These are phyloP conservation scores for Colletotrichum musae DNA, from an alignment of 2,329 filamentous ascomycete species.

Conservation along the genomic window DNA sequence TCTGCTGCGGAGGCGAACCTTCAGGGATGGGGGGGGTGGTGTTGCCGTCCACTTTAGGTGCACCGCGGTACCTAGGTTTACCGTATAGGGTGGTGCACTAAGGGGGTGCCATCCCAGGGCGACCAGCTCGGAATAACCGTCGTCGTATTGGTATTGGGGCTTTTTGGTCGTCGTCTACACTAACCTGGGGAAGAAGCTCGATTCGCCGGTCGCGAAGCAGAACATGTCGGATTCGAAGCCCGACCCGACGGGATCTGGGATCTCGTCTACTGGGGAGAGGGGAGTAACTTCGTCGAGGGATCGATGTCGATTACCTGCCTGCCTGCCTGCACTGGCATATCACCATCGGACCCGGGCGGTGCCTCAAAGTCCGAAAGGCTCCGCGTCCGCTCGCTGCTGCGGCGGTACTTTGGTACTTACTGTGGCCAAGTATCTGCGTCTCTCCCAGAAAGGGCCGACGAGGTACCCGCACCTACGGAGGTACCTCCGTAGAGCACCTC, in stretches of 20 bases:
- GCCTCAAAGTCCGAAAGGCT: conserved; percentile 42
- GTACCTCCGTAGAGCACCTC: not conserved
- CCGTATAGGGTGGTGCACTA: too few relatives aligned
- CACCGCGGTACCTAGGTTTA: too few relatives aligned
- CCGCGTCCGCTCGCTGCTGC: conserved; percentile 31
- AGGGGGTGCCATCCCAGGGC: not conserved
- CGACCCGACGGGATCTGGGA: too few relatives aligned
- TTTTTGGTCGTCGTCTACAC: not conserved
- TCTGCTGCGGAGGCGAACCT: conserved; percentile 22
- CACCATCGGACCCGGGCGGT: conserved; percentile 37
- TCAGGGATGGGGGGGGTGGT: not conserved
- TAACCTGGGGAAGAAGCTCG: too few relatives aligned
- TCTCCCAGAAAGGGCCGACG: not conserved
- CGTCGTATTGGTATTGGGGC: not conserved
- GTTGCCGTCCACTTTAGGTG: too few relatives aligned
- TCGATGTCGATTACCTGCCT: not conserved
- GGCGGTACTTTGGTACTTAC: too few relatives aligned
- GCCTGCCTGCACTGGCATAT: not conserved
- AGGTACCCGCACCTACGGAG: not conserved
- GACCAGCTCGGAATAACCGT: not conserved
- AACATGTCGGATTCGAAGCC: too few relatives aligned
- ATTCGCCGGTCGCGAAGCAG: too few relatives aligned
- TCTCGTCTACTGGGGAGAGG: not conserved
- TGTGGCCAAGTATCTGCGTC: not conserved
- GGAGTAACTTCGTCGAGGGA: not conserved